Evolutionary conservation across 768 basidiomycete species (phyloP), one percentile per base, ranked within the genome.

Genomic region (Brasilioporus rufonigricans): DNA sequence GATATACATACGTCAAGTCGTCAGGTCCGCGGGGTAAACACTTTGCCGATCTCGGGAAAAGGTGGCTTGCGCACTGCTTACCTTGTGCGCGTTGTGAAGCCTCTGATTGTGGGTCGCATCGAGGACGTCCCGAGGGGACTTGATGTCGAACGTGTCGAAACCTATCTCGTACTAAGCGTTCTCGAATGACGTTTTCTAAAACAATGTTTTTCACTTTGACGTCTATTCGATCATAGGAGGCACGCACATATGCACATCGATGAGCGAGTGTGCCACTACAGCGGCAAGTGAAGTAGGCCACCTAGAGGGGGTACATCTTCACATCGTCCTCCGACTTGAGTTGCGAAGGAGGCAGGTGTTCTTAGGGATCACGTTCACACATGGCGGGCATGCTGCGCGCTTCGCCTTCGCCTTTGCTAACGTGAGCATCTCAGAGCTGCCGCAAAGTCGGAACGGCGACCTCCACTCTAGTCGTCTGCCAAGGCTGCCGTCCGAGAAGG

Each of bases 1-100:
- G 35, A 35, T 32, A 13, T 53, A 64, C 62, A 56, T 52, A 16
- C 31, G n/a, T 29, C 27, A 65, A 59, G 7, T 50, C 59, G 24
- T 59, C 52, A 3, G 53, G 51, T n/a, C 44, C 65, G 26, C 54
- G 56, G n/a, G 11, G 53, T 56, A 45, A 55, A 53, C 5, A 16
- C 38, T 11, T 47, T 48, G 29, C 52, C 35, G 19, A 58, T 59
- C 46, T 29, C 31, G 18, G 58, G 56, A 6, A 58, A 50, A 5
- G 12, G 33, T 55, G 11, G 24, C 24, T 27, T n/a, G 47, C 29
- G 13, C 27, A 26, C 31, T 51, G 14, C 65, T 51, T 41, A 55
- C 61, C 64, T 57, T 18, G 24, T 52, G 26, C 48, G 53, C 8
- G 52, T 44, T 12, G 35, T 53, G 41, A 58, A 21, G 0, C 14